Evolutionary conservation across 495 filamentous ascomycete genomes (phyloP).

Genomic region (Hypoxylon crocopeplum): DNA sequence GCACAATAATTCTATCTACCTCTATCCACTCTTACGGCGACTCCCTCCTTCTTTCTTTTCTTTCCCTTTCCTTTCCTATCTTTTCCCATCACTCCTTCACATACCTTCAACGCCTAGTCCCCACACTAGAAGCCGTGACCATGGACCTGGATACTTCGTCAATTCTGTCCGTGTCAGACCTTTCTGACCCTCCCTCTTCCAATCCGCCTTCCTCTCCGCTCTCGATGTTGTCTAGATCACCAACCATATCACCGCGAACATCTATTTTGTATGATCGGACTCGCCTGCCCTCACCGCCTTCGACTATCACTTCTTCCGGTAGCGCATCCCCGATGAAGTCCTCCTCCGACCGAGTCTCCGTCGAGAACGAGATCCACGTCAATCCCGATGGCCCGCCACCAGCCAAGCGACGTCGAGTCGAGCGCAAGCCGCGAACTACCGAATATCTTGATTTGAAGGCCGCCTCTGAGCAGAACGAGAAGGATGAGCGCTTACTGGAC

Average conservation of each 20-base stretch:
- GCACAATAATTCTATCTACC: not conserved
- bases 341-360: conserved; percentile 36
- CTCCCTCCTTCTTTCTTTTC: conserved; percentile 12
- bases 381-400: conserved; percentile 70
- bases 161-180: conserved; percentile 35
- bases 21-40: not conserved
- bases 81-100: not conserved
- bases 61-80: not conserved
- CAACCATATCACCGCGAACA: conserved; percentile 49
- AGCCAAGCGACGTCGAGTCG: conserved; percentile 73
- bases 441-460: conserved; percentile 74
- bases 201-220: conserved; percentile 57
- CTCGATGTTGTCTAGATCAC: conserved; percentile 59
- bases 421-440: conserved; percentile 76
- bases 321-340: conserved; percentile 51
- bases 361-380: conserved; percentile 51
- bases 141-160: conserved; percentile 37
- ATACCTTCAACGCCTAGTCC: not conserved
- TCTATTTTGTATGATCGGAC: conserved; percentile 27
- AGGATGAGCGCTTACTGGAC: conserved; percentile 61
- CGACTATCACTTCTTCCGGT: conserved; percentile 50
- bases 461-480: conserved; percentile 52
- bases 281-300: conserved; percentile 52
- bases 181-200: conserved; percentile 42
- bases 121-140: not conserved